Conservation (phyloP, 2,329 filamentous ascomycete genomes). For the Microthyrium microscopicum region DNA sequence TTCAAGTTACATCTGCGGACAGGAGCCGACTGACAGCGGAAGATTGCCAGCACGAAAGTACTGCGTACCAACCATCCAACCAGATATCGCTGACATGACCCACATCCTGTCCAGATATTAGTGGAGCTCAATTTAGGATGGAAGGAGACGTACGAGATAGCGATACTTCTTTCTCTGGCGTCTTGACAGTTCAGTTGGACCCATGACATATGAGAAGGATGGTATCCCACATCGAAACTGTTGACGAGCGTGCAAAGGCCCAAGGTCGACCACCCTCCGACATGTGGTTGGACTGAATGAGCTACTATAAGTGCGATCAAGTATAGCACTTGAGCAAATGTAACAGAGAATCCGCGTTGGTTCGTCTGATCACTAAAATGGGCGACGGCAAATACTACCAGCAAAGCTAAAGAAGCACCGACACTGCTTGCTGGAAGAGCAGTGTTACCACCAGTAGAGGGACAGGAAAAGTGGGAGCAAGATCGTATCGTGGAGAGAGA, state of each 20-base stretch:
- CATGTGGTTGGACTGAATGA: conserved; percentile 24
- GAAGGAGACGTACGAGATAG: conserved; percentile 25
- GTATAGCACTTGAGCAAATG: conserved; percentile 29
- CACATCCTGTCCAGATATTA: conserved; percentile 17
- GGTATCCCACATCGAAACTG: conserved; percentile 34
- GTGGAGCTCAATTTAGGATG: background rate
- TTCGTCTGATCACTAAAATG: conserved; percentile 32
- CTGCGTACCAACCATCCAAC: conserved; percentile 35
- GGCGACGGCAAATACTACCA: conserved; percentile 31
- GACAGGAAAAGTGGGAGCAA: conserved; percentile 40
- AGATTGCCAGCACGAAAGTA: conserved; percentile 29
- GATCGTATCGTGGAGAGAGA: conserved; percentile 37
- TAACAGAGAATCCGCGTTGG: conserved; percentile 27
- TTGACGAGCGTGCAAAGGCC: conserved; percentile 33
- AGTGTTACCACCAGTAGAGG: conserved; percentile 30
- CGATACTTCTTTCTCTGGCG: conserved; percentile 30
- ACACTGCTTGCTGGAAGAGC: conserved; percentile 39
- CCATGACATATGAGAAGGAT: conserved; percentile 37
- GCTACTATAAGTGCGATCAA: conserved; percentile 28
- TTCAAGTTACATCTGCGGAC: too few species aligned
- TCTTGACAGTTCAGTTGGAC: conserved; percentile 34
- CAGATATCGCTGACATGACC: conserved; percentile 35
- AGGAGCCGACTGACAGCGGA: too few species aligned
- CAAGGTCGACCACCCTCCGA: too few species aligned
- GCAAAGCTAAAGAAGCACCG: conserved; percentile 27